phyloP scores from a whole-genome alignment of 225 moss, liverwort and hornwort genomes.

The Lunularia cruciata region DNA sequence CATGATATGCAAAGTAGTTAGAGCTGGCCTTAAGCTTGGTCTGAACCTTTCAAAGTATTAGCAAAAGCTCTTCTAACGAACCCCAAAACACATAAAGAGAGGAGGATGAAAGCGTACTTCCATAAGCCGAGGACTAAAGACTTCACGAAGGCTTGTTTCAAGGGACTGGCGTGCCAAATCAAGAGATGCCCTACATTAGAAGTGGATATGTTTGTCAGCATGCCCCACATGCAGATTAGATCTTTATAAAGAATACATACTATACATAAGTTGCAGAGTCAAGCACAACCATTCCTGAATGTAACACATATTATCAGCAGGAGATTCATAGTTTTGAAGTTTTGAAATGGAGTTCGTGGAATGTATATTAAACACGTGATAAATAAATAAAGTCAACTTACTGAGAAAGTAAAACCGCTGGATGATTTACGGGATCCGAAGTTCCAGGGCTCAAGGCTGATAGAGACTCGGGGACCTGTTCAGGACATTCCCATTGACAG shows the following conservation, averaged over 20 bases:
- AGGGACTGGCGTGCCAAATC: constrained; percentile 85
- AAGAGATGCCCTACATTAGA: constrained; percentile 61
- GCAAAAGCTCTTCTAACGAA: too few species aligned
- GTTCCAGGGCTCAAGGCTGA: constrained; percentile 71
- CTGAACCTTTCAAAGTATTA: too few species aligned
- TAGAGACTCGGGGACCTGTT: constrained; percentile 97
- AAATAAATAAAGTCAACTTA: too few species aligned
- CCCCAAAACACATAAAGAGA: background rate
- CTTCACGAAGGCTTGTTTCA: constrained; percentile 66
- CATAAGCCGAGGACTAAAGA: constrained; percentile 97
- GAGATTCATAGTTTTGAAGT: too few species aligned
- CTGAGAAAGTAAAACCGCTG: constrained; percentile 92
- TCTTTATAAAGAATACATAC: too few species aligned
- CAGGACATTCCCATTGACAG: background rate
- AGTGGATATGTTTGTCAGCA: background rate
- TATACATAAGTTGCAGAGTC: too few species aligned
- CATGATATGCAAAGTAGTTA: too few species aligned
- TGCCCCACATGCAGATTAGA: background rate
- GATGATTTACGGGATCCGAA: constrained; percentile 82
- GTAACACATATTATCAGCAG: too few species aligned
- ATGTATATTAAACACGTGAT: too few species aligned
- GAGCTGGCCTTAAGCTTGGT: too few species aligned
- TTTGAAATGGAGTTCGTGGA: too few species aligned
- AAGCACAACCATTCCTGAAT: too few species aligned
- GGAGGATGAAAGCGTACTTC: constrained; percentile 51